These are phyloP conservation scores for Coemansia aciculifera DNA, from an alignment of 192 early-diverging fungal genomes.

Conservation along the genomic window DNA sequence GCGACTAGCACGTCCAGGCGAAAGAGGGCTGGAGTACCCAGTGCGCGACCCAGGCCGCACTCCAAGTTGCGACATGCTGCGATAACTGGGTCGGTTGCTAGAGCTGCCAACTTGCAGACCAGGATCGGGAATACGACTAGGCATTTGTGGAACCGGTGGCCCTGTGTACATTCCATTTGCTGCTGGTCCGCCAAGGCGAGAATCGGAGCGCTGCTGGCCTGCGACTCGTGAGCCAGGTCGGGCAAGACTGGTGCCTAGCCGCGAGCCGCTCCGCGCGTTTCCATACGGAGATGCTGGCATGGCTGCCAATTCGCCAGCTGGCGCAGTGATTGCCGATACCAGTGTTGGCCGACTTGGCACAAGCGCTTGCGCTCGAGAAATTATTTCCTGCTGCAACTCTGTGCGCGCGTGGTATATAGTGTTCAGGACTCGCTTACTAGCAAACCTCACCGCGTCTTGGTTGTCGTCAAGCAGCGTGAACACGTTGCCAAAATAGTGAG, in stretches of 20 bases:
- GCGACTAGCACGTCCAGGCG: conserved; percentile 17
- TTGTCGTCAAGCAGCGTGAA: conserved; percentile 49
- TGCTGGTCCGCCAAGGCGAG: conserved; percentile 18
- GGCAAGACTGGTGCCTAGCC: conserved; percentile 21
- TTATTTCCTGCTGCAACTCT: conserved; percentile 43
- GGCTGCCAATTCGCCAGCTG: conserved; percentile 36
- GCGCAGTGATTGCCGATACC: conserved; percentile 45
- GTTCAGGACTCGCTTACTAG: conserved; percentile 47
- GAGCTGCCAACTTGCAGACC: not conserved
- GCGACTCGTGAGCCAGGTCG: conserved; percentile 47
- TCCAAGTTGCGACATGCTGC: conserved; percentile 50
- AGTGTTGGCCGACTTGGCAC: conserved; percentile 29
- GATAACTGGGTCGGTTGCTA: conserved; percentile 14
- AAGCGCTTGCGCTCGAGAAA: conserved; percentile 25
- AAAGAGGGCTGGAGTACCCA: conserved; percentile 31
- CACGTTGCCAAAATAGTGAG: conserved; percentile 27
- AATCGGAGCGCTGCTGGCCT: conserved; percentile 28
- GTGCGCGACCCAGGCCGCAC: conserved; percentile 34
- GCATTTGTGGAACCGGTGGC: conserved; percentile 22
- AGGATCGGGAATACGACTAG: not conserved
- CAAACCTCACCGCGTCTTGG: conserved; percentile 53
- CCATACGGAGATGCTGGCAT: conserved; percentile 41
- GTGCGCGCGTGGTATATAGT: conserved; percentile 46
- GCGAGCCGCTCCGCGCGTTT: conserved; percentile 47
- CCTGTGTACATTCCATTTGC: not conserved